Base-by-base conservation (phyloP, 129 eudicot genomes). In the Ambrosia trifida region DNA sequence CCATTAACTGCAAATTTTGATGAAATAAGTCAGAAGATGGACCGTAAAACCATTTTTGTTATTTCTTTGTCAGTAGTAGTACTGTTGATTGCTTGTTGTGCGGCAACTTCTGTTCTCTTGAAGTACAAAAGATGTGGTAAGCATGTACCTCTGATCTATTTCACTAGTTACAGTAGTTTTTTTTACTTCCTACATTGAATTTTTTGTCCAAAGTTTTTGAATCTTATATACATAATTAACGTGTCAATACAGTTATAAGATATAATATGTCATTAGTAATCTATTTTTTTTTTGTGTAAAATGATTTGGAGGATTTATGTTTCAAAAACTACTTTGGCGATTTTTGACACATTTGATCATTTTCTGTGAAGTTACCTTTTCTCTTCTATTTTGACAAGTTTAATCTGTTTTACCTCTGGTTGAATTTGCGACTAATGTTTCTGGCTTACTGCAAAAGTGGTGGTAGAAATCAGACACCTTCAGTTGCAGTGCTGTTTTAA, bases 51-150 rank as follows among this genome's bases (percentile, higher is more conserved):
- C 59, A 75, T 91, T 50, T 68, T 86, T 64, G 83, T 91, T 72
- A 84, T 91, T 77, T 73, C 81, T 50, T 79, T 80, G 44, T 91
- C 96, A 10, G 86, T 91, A 16, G 56, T 84, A 36, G 94, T 88
- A 72, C 84, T 88, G 32, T 72, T 88, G 83, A 82, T 81, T 66
- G 89, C 83, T 74, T 84, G 83, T 83, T 76, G 76, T 76, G 91
- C 77, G 7, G 85, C 96, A 71, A 73, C 86, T 54, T 76, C 67
- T 54, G 53, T 88, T 41, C 59, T 91, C 61, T 31, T 86, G 46
- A 86, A 77, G 35, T 88, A 88, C 86, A 84, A 79, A 77, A 86
- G 78, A 84, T 70, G 50, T 60, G 77, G 77, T 61, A 72, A 72
- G 69, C 35, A 24, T 60, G 59, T 61, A 62, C 35, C 9, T 72